Base-by-base conservation (phyloP, 2,329 filamentous ascomycete genomes). In the Lasiodiplodia theobromae region DNA sequence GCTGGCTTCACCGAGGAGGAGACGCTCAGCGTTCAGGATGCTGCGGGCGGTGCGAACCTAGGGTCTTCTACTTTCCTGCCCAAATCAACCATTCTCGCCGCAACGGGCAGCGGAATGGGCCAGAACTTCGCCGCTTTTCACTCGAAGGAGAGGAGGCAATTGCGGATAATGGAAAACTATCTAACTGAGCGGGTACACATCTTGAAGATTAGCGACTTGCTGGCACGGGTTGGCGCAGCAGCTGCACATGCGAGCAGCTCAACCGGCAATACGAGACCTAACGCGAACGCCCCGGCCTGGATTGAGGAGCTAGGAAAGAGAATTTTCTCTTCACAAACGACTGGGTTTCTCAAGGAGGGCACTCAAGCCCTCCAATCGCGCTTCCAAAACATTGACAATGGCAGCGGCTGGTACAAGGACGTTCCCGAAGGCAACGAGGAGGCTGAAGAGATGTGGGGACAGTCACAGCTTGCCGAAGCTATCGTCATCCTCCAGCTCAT, bases 1-100 rank as follows among this genome's bases (percentile, higher is more conserved):
- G 87, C 87, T 16, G 88, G 89, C 1, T 88, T 95, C 68, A 93
- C 92, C 0, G 89, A 90, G 57, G 92, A 96, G 73, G 93, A 96
- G 82, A 84, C 89, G 18, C 86, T 89, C 68, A 94, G 92, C 74
- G 82, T 96, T 56, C 89, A 92, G 74, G 91, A 92, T 74, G 91
- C 91, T 18, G 87, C 91, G 14, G 91, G 91, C 23, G 84, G 88
- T 34, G 87, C 86, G 69, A 90, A 88, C 77, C 86, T 76, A 82
- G 89, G 72, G 82, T 86, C 75, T 80, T 92, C 75, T 70, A 79
- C 75, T 71, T 79, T 74, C 71, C 78, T 76, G 70, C 76, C 71
- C 70, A 79, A 79, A 69, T 87, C 67, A 73, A 89, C 77, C 70
- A 76, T 80, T 66, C 70, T 79, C 31, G 71, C 74, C 10, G 72